Percentiles rank a stretch among this genome's conserved stretches.
Evolutionary conservation across 202 grass and related monocot species (phyloP).

Genomic region (Schoenoplectus triqueter): DNA sequence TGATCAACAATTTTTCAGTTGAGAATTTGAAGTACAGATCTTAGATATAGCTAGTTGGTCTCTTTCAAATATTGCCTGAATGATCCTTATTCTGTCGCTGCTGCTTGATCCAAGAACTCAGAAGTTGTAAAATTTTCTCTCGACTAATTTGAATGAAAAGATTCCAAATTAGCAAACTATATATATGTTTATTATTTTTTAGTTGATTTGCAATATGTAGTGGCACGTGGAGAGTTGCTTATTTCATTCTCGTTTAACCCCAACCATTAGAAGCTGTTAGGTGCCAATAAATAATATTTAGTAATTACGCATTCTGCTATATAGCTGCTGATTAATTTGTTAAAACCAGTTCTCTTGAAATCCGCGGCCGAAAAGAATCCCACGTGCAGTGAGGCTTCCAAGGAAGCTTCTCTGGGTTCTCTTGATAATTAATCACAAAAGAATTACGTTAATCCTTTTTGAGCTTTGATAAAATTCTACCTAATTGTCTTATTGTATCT

Average conservation of each 20-base stretch:
- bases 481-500: constrained; percentile 12
- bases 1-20: no score
- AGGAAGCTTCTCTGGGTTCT: not conserved
- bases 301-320: not conserved
- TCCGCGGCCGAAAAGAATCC: not conserved
- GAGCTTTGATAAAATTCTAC: constrained; percentile 27
- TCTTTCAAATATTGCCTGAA: not conserved
- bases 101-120: not conserved
- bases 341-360: constrained; percentile 5
- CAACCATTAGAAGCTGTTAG: no score
- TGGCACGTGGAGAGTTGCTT: not conserved
- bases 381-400: constrained; percentile 24
- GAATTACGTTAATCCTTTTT: constrained; percentile 12
- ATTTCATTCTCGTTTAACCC: no score
- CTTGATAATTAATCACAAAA: constrained; percentile 32
- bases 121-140: no score
- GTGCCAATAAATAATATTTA: not conserved
- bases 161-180: no score
- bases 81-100: not conserved
- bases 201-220: not conserved
- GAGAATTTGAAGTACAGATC: no score
- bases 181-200: not conserved
- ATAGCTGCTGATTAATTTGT: not conserved
- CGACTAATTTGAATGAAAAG: no score
- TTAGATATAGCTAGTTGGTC: no score